These are phyloP conservation scores for Colletotrichum sansevieriae DNA, from an alignment of 2,329 filamentous ascomycete genomes.

Conservation along the genomic window DNA sequence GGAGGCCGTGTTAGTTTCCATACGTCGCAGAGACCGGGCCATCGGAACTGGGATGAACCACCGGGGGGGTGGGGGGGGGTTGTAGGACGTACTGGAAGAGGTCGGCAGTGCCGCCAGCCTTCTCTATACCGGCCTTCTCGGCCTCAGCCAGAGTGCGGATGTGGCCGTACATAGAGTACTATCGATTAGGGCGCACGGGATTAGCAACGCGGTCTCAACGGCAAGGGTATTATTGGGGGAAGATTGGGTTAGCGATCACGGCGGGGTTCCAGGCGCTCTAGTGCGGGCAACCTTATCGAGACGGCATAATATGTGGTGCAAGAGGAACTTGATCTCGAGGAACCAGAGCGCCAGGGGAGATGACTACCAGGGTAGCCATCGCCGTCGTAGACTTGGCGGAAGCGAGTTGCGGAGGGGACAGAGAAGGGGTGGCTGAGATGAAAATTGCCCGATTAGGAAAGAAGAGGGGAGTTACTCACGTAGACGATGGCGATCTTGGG, in stretches of 20 bases:
- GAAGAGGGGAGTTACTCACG: slow-evolving; percentile 64
- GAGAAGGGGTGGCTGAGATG: background rate
- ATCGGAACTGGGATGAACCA: background rate
- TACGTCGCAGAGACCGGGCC: background rate
- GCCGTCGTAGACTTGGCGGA: too few relatives aligned
- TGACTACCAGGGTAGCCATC: too few relatives aligned
- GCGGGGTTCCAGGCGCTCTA: slow-evolving; percentile 14
- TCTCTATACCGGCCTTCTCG: slow-evolving; percentile 90
- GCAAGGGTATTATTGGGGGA: slow-evolving; percentile 4
- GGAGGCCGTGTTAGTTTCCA: slow-evolving; percentile 18
- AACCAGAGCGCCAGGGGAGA: background rate
- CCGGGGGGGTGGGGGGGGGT: background rate
- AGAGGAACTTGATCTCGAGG: too few relatives aligned
- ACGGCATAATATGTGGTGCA: background rate
- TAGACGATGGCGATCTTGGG: slow-evolving; percentile 93
- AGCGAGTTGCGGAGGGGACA: slow-evolving; percentile 29
- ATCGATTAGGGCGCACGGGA: background rate
- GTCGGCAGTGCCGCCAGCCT: slow-evolving; percentile 84
- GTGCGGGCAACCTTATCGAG: slow-evolving; percentile 17
- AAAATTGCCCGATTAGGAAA: slow-evolving; percentile 34
- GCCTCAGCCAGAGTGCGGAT: slow-evolving; percentile 86
- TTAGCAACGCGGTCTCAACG: slow-evolving; percentile 18
- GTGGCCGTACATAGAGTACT: slow-evolving; percentile 98
- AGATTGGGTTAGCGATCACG: background rate
- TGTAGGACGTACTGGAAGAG: slow-evolving; percentile 77